Conservation (phyloP, 2,329 filamentous ascomycete genomes). For the Pseudogymnoascus sp. region DNA sequence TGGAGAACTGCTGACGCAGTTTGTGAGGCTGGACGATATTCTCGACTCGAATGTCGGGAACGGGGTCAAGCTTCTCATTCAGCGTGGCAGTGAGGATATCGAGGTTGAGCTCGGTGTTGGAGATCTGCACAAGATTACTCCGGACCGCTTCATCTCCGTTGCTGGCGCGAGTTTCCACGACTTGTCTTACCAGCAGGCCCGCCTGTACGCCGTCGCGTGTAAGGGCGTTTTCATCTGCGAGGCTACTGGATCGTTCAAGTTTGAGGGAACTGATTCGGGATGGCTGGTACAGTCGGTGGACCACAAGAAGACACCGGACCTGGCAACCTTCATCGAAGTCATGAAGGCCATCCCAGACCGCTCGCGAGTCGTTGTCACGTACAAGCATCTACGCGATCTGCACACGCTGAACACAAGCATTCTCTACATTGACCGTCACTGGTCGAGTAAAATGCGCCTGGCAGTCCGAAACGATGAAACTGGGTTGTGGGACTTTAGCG, state of each 20-base stretch:
- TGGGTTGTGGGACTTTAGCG: conserved; percentile 89
- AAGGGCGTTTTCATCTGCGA: conserved; percentile 94
- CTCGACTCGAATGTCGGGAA: conserved; percentile 78
- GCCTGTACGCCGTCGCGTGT: conserved; percentile 84
- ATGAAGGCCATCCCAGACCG: conserved; percentile 78
- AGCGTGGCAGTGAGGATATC: conserved; percentile 80
- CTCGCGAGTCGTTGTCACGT: conserved; percentile 83
- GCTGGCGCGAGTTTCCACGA: conserved; percentile 93
- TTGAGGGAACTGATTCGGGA: conserved; percentile 82
- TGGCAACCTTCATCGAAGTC: conserved; percentile 83
- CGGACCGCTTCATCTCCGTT: conserved; percentile 90
- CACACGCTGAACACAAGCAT: conserved; percentile 93
- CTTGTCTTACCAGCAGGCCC: conserved; percentile 94
- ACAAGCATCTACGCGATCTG: conserved; percentile 89
- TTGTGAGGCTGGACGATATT: conserved; percentile 84
- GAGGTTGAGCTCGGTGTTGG: conserved; percentile 79
- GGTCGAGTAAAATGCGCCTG: conserved; percentile 90
- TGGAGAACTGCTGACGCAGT: conserved; percentile 84
- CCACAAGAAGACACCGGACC: conserved; percentile 80
- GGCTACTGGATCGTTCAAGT: conserved; percentile 86
- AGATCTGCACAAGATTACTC: conserved; percentile 88
- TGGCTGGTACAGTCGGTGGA: conserved; percentile 93
- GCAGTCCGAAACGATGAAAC: conserved; percentile 83
- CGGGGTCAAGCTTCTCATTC: conserved; percentile 71
- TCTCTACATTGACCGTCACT: conserved; percentile 87